phyloP scores from a whole-genome alignment of 805 yeast genomes.

The Cyberlindnera mycetangii region DNA sequence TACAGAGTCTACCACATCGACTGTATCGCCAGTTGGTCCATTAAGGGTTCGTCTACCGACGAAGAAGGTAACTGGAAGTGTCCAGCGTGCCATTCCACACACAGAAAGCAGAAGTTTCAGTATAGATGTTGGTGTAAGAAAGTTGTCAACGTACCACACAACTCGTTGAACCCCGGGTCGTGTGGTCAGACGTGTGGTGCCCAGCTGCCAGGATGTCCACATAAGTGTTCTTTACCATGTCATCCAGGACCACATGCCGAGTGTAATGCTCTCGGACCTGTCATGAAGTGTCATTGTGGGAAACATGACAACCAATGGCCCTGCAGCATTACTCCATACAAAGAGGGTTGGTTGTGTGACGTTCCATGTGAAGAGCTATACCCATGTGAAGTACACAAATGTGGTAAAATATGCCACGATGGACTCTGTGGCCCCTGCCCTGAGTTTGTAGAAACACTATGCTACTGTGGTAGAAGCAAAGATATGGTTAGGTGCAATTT shows the following conservation, averaged over 20 bases:
- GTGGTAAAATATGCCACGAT: slow-evolving; percentile 64
- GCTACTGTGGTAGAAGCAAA: slow-evolving; percentile 73
- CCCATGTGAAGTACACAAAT: slow-evolving; percentile 72
- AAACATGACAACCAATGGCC: slow-evolving; percentile 59
- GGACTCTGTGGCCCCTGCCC: slow-evolving; percentile 81
- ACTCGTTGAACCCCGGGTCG: slow-evolving; percentile 68
- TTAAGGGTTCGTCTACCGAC: slow-evolving; percentile 65
- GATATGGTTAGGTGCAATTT: slow-evolving; percentile 44
- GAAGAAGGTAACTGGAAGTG: slow-evolving; percentile 72
- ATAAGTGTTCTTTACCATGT: slow-evolving; percentile 70
- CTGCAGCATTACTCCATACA: slow-evolving; percentile 69
- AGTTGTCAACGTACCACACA: slow-evolving; percentile 58
- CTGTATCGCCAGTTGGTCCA: slow-evolving; percentile 87
- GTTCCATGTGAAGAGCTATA: slow-evolving; percentile 55
- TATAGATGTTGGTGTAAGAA: slow-evolving; percentile 91
- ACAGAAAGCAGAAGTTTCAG: slow-evolving; percentile 45
- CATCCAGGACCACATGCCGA: slow-evolving; percentile 88
- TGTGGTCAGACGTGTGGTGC: slow-evolving; percentile 82
- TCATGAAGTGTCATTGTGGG: slow-evolving; percentile 73
- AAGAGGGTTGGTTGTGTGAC: slow-evolving; percentile 65
- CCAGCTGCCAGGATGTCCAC: slow-evolving; percentile 58
- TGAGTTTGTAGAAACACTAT: slow-evolving; percentile 42
- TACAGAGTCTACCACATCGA: slow-evolving; percentile 80
- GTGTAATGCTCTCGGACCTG: slow-evolving; percentile 79
- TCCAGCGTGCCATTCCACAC: slow-evolving; percentile 69